Evolutionary conservation across 2,329 filamentous ascomycete genomes (phyloP), one percentile per base, ranked within the genome.

Genomic region (Eutypa lata): DNA sequence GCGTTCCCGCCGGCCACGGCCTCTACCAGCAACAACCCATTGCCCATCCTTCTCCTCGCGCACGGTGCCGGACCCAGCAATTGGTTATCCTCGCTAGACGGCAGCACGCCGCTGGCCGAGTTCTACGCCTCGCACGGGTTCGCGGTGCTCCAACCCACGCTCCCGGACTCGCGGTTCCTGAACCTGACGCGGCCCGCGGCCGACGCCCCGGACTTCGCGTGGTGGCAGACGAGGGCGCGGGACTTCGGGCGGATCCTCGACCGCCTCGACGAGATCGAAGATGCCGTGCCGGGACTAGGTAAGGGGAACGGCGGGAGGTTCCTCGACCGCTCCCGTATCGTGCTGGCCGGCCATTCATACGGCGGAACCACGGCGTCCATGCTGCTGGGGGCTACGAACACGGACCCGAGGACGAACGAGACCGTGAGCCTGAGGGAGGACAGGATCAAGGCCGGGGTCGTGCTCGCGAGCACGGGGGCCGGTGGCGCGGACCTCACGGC

Each of bases 121-220:
- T 75, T 75, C 63, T 74, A 68, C 64, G 72, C 73, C 5, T 62
- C 67, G 18, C 72, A 71, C 46, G 73, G 73, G 50, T 75, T 75
- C 57, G 71, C 65, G 0, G 73, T 76, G 4, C 61, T 76, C 11
- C 73, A 76, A 52, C 73, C 73, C 3, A 75, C 73, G 2, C 73
- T 74, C 54, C 59, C 75, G 2, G 68, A 63, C 49, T 75, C 73
- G 21, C 57, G 58, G 38, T 66, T 65, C 2, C 61, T 73, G 2
- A 56, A 52, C 8, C 53, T 71, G 3, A 5, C 26, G 10, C 26
- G 26, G 10, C 26, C 26, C 26, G 22, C 53, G 1, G 47, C 56
- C 21, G 62, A 62, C 10, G 53, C 68, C 6, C 61, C 64, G 38
- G 54, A 68, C 45, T 68, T 64, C 52, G 5, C 10, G 6, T 31